Base-by-base conservation (phyloP, 805 yeast genomes). In the Candida easanensis region DNA sequence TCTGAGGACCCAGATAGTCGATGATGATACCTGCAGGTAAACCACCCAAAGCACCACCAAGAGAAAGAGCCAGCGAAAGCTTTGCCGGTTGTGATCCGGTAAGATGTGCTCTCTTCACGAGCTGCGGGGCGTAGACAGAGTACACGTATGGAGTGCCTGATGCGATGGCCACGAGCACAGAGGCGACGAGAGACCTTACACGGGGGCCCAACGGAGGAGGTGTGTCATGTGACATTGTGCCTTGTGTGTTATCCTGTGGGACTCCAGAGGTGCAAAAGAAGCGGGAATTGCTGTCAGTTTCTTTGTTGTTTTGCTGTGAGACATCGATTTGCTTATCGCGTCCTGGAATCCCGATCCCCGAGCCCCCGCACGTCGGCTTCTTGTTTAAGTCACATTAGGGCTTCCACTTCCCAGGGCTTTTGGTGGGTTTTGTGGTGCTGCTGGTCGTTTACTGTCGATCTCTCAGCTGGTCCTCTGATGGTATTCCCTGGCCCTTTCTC, bases 61-160 rank as follows among this genome's bases (percentile, higher is more conserved):
- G 57, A 33, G 75, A 79, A 19, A 82, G 66, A 0, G 83, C 74
- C 28, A 84, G 64, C 0, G 91, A 79, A 4, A 85, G 68, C 13
- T 76, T 71, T 3, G 89, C 85, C 7, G 88, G 77, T 48, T 77
- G 78, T 0, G 78, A 66, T 0, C 84, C 74, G 0, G 82, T 73
- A 21, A 84, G 68, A 0, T 78, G 73, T 19, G 84, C 77, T 51
- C 71, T 65, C 20, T 69, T 64, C 21, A 82, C 72, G 49, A 85
- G 64, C 57, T 84, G 89, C 2, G 91, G 90, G 1, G 88, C 80
- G 57, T 79, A 85, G n/a, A 79, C 77, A 0, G 90, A 86, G 58
- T 79, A 85, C 13, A 83, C 65, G 53, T 85, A 85, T 0, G 88
- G 85, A 3, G 89, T 84, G 2, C 93, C 91, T 3, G 88, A 74